These are phyloP conservation scores for Urostyla sp. DNA, from an alignment of 73 alveolate species.

Conservation along the genomic window DNA sequence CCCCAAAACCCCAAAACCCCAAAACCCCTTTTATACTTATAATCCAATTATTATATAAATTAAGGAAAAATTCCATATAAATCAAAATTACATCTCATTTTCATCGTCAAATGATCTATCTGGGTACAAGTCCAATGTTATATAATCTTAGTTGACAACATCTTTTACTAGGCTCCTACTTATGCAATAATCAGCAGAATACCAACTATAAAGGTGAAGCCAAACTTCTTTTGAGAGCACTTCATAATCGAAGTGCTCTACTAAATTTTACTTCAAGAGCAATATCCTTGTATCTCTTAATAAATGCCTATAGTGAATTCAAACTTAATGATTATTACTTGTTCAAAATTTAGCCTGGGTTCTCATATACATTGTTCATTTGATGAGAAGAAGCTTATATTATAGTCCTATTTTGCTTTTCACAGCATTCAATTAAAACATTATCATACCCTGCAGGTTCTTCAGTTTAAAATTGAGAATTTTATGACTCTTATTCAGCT, in stretches of 20 bases:
- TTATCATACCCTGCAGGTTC: not conserved
- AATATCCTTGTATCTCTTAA: not conserved
- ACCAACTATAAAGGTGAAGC: not conserved
- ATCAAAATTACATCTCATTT: too few relatives aligned
- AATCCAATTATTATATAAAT: too few relatives aligned
- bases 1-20: too few relatives aligned
- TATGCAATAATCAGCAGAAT: not conserved
- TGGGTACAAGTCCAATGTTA: too few relatives aligned
- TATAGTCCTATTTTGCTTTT: not conserved
- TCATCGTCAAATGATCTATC: too few relatives aligned
- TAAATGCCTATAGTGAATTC: not conserved
- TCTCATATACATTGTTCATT: not conserved
- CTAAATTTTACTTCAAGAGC: not conserved
- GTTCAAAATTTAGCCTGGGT: not conserved
- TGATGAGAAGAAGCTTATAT: too few relatives aligned
- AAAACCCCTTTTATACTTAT: too few relatives aligned
- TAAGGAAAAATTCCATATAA: too few relatives aligned
- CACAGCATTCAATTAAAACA: not conserved
- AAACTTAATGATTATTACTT: not conserved
- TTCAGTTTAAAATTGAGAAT: too few relatives aligned
- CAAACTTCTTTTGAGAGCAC: not conserved
- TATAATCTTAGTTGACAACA: too few relatives aligned
- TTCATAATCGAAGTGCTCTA: not conserved
- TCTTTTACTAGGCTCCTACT: too few relatives aligned
- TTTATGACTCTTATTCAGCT: too few relatives aligned